Conservation (phyloP, 1,284 basidiomycete species). For the Puccinia novopanici region DNA sequence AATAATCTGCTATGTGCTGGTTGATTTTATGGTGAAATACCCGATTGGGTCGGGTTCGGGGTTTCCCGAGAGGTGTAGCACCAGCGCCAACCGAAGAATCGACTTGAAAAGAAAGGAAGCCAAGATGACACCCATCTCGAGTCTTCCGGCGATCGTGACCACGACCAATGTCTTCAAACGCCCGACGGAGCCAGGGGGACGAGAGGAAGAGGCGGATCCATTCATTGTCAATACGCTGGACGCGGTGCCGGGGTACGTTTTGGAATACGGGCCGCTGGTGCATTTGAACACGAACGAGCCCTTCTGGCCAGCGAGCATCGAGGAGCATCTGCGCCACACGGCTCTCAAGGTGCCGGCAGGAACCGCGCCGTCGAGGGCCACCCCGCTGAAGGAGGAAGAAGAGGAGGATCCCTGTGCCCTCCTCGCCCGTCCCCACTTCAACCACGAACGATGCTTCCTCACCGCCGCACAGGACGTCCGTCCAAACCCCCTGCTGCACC, state of each 20-base stretch:
- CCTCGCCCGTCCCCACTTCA: constrained; percentile 2
- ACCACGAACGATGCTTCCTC: constrained; percentile 36
- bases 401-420: constrained; percentile 13
- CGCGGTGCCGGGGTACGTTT: constrained; percentile 17
- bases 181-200: background rate
- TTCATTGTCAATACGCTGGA: constrained; percentile 16
- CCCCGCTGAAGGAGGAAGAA: background rate
- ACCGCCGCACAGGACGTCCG: constrained; percentile 18
- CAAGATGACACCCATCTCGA: background rate
- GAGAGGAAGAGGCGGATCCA: background rate
- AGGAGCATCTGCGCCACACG: constrained; percentile 28
- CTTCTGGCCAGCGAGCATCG: constrained; percentile 33
- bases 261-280: constrained; percentile 35
- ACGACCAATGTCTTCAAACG: constrained; percentile 20
- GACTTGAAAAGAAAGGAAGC: background rate
- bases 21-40: no score
- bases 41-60: no score
- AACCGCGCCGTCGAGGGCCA: no score
- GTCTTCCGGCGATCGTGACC: constrained; percentile 9
- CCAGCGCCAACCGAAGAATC: background rate
- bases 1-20: no score
- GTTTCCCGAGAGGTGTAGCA: background rate
- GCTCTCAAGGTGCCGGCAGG: background rate
- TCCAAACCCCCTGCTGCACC: background rate
- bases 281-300: constrained; percentile 44